phyloP scores from a whole-genome alignment of 1,284 basidiomycete genomes.

The Malassezia furfur region DNA sequence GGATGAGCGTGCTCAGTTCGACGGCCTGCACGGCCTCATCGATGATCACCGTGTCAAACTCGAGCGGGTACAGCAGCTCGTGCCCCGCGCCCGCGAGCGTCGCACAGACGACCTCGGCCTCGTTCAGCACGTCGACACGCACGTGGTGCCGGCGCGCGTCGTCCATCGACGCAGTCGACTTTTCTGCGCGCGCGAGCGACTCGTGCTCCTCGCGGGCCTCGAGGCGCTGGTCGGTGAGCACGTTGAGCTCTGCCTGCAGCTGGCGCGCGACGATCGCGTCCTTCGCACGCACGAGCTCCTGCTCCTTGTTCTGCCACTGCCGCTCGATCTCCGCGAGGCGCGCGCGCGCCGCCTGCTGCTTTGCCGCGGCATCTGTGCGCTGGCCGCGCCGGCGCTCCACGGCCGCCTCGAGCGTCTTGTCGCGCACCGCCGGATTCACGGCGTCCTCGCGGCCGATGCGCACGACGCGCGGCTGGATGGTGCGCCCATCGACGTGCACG shows the following conservation, averaged over 20 bases:
- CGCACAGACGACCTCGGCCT: slow-evolving; percentile 81
- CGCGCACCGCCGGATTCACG: slow-evolving; percentile 73
- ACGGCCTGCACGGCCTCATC: slow-evolving; percentile 97
- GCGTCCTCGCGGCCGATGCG: slow-evolving; percentile 72
- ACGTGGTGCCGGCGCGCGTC: background rate
- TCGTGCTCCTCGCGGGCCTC: slow-evolving; percentile 9
- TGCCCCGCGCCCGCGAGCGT: slow-evolving; percentile 82
- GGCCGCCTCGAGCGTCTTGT: slow-evolving; percentile 66
- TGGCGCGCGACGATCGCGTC: background rate
- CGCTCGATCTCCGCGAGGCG: background rate
- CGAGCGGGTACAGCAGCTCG: slow-evolving; percentile 69
- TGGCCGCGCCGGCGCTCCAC: slow-evolving; percentile 22
- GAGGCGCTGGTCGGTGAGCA: slow-evolving; percentile 6
- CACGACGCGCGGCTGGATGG: slow-evolving; percentile 66
- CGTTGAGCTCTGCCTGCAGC: slow-evolving; percentile 9
- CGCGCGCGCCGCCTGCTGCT: background rate
- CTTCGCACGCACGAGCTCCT: background rate
- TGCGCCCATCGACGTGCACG: slow-evolving; percentile 57
- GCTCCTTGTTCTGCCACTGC: background rate
- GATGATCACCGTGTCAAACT: slow-evolving; percentile 92
- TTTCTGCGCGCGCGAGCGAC: slow-evolving; percentile 1
- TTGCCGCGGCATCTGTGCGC: background rate
- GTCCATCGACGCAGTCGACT: background rate
- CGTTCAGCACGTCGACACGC: slow-evolving; percentile 39
- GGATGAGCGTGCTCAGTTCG: slow-evolving; percentile 91